A percentile compares a stretch with the other conserved stretches of the same genome.
These are phyloP conservation scores for Dictyostelium brefeldianum DNA, from an alignment of 78 protist genomes.

Conservation along the genomic window DNA sequence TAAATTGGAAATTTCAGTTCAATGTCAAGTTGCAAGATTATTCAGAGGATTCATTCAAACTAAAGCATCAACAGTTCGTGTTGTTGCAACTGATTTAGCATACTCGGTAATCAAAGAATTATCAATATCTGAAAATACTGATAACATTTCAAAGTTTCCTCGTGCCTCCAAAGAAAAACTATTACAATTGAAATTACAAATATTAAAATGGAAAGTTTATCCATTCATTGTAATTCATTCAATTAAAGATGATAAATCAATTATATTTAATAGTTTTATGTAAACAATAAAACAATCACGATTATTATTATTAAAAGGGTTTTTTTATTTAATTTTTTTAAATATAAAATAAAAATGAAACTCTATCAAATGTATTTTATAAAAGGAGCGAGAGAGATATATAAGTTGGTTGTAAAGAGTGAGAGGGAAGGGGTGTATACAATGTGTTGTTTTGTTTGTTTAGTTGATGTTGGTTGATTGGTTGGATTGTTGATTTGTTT, in stretches of 20 bases:
- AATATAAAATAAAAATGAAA: constrained; percentile 2
- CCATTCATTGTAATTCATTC: constrained; percentile 59
- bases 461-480: background rate
- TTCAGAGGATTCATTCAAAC: constrained; percentile 39
- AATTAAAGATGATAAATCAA: constrained; percentile 56
- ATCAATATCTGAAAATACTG: background rate
- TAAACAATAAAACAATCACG: background rate
- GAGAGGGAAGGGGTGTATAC: background rate
- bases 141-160: constrained; percentile 17
- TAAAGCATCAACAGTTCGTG: background rate
- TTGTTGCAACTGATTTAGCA: constrained; percentile 12
- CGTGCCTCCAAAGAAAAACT: constrained; percentile 42
- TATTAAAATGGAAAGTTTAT: constrained; percentile 40
- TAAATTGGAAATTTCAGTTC: background rate
- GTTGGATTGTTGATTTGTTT: background rate
- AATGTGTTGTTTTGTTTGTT: background rate
- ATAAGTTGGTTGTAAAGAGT: no score
- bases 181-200: constrained; percentile 26
- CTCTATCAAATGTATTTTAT: constrained; percentile 14
- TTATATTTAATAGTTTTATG: background rate
- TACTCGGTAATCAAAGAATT: background rate
- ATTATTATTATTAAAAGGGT: background rate
- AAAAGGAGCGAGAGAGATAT: background rate
- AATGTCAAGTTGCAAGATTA: background rate
- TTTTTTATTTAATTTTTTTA: background rate